phyloP scores from a whole-genome alignment of 495 filamentous ascomycete species.

The Pyronema omphalodes region DNA sequence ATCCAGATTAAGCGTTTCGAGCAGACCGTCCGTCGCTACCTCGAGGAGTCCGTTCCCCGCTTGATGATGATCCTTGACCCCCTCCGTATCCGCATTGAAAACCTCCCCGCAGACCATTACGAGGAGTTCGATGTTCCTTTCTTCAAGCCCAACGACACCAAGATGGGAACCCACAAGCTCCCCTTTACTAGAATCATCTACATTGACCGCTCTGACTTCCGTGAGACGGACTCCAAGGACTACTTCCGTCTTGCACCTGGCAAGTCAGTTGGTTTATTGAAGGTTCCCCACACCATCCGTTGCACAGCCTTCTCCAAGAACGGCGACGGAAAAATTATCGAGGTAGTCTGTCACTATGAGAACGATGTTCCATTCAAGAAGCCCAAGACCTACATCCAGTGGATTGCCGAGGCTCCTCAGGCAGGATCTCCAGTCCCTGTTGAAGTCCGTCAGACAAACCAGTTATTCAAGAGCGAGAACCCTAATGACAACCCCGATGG shows the following conservation, averaged over 20 bases:
- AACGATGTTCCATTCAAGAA: slow-evolving; percentile 45
- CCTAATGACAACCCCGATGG: slow-evolving; percentile 54
- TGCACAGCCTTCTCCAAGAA: slow-evolving; percentile 62
- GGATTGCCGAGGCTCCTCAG: slow-evolving; percentile 46
- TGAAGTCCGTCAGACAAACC: slow-evolving; percentile 65
- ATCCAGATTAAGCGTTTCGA: slow-evolving; percentile 64
- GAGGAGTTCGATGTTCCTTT: slow-evolving; percentile 50
- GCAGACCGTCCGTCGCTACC: slow-evolving; percentile 56
- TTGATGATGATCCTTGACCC: slow-evolving; percentile 65
- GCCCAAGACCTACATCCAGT: slow-evolving; percentile 83
- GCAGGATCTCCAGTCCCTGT: slow-evolving; percentile 49
- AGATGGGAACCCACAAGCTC: slow-evolving; percentile 40
- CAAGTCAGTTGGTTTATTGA: slow-evolving; percentile 72
- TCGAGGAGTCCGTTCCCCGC: slow-evolving; percentile 68
- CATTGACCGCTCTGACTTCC: slow-evolving; percentile 86
- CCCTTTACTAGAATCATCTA: slow-evolving; percentile 74
- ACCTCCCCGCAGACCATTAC: slow-evolving; percentile 47
- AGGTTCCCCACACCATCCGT: slow-evolving; percentile 65
- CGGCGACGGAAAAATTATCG: slow-evolving; percentile 46
- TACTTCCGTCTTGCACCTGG: slow-evolving; percentile 90
- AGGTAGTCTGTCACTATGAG: slow-evolving; percentile 45
- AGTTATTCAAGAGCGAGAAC: slow-evolving; percentile 71
- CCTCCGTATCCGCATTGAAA: slow-evolving; percentile 51
- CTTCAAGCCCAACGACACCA: slow-evolving; percentile 56
- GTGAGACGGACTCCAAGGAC: slow-evolving; percentile 62